Evolutionary conservation across 306 rosid species (phyloP).

Genomic region (Castanea crenata): DNA sequence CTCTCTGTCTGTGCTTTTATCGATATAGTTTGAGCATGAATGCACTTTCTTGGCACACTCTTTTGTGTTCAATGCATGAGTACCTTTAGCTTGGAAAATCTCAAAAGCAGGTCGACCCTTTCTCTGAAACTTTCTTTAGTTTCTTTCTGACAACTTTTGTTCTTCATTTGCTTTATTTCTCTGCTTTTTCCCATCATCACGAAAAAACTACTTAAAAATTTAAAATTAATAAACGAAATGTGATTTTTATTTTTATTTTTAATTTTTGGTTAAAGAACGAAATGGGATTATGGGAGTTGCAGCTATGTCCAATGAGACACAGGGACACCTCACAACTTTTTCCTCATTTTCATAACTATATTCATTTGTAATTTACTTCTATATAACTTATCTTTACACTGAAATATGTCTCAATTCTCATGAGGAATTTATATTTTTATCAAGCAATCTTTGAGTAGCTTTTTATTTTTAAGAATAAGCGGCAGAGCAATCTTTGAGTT

Average conservation of each 20-base stretch:
- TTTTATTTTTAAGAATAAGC: too few relatives aligned
- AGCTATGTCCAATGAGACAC: background rate
- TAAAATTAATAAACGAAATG: too few relatives aligned
- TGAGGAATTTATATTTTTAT: background rate
- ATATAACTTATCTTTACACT: background rate
- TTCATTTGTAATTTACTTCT: background rate
- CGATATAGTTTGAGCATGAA: conserved; percentile 13
- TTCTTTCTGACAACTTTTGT: conserved; percentile 48
- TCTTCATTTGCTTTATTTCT: conserved; percentile 40
- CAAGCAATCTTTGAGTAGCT: background rate
- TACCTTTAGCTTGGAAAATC: conserved; percentile 31
- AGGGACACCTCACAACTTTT: background rate
- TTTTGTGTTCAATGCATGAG: background rate
- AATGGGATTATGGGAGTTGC: background rate
- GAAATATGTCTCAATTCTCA: background rate
- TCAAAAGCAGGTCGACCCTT: conserved; percentile 27
- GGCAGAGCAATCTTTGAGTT: background rate
- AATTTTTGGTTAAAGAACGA: too few relatives aligned
- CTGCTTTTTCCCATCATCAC: background rate
- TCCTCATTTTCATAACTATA: background rate
- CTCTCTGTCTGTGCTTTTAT: conserved; percentile 15
- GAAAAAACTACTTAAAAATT: too few relatives aligned
- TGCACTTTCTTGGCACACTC: background rate
- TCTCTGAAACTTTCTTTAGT: conserved; percentile 28
- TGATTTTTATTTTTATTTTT: too few relatives aligned